Conservation (phyloP, 129 eudicot genomes). For the Flaveria ramosissima region DNA sequence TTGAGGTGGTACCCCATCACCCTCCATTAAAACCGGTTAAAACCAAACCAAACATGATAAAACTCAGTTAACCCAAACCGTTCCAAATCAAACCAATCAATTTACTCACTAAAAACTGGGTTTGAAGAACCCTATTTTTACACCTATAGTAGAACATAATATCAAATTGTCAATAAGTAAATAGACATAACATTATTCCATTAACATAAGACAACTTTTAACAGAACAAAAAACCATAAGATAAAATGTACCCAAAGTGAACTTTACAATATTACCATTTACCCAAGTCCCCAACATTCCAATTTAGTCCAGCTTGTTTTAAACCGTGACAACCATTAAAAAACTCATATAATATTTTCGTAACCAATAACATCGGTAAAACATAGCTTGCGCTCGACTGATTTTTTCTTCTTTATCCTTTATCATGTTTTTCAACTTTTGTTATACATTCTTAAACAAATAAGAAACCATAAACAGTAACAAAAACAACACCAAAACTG, state of each 20-base stretch:
- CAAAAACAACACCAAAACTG: neutral
- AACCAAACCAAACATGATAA: no score
- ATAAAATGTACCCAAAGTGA: neutral
- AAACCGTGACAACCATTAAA: no score
- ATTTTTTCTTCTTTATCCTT: constrained; percentile 24
- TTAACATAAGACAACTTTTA: neutral
- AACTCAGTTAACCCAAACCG: no score
- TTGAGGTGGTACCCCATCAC: no score
- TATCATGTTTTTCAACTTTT: neutral
- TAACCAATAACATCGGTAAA: no score
- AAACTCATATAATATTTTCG: no score
- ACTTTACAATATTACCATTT: constrained; percentile 33
- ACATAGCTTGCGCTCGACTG: no score
- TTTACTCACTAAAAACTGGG: no score
- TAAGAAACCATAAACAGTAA: constrained; percentile 23
- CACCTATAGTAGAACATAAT: neutral
- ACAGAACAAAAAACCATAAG: neutral
- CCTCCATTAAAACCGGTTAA: no score
- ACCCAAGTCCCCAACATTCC: constrained; percentile 50
- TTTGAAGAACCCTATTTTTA: no score
- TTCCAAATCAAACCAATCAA: no score
- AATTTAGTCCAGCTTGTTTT: constrained; percentile 52
- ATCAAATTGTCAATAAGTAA: neutral
- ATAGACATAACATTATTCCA: neutral
- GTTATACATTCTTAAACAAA: constrained; percentile 11